Base-by-base conservation (phyloP, 169 alveolate genomes). In the Neospora caninum region DNA sequence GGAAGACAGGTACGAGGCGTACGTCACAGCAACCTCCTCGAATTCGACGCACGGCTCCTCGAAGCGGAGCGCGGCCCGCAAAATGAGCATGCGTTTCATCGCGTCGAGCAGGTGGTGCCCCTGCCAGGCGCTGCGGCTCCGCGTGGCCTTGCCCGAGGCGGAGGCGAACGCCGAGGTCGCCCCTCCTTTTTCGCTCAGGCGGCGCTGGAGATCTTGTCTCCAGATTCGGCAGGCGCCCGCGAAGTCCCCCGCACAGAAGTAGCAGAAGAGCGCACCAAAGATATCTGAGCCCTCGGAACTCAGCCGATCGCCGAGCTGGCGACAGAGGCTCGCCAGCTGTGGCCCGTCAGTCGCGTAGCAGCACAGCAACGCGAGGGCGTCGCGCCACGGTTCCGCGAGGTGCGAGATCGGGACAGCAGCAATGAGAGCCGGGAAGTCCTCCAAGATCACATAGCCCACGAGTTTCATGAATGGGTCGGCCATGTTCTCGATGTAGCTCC, bases 191-290 rank as follows among this genome's bases (percentile, higher is more conserved):
- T 41, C 64, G 10, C 38, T 31, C 53, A 64, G 67, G 13, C 86
- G 10, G 54, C 29, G 86, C 91, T 91, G 94, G 58, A 91, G 94
- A 64, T 91, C 91, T 53, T 80, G 91, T 54, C 53, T 38, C 94
- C 94, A 91, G 20, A 91, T 80, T 82, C 86, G 42, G 91, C 94
- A 91, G 2, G 94, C 94, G n/a, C 91, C 80, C 31, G 80, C 82
- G 45, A 91, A 91, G 42, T 91, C 91, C 31, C 70, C 42, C 41
- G 94, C 83, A 34, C 91, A 49, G n/a, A 91, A 36, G 84, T 78
- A 82, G 84, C 94, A 91, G 54, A 82, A 36, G 29, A 91, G 69
- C 34, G 94, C 94, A 70, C 91, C 94, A 64, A 31, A 31, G 36
- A 64, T 22, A 34, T 80, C 91, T 16, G 64, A 83, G 53, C 89